Base-by-base conservation (phyloP, 2,329 filamentous ascomycete species). In the Alternaria solani region DNA sequence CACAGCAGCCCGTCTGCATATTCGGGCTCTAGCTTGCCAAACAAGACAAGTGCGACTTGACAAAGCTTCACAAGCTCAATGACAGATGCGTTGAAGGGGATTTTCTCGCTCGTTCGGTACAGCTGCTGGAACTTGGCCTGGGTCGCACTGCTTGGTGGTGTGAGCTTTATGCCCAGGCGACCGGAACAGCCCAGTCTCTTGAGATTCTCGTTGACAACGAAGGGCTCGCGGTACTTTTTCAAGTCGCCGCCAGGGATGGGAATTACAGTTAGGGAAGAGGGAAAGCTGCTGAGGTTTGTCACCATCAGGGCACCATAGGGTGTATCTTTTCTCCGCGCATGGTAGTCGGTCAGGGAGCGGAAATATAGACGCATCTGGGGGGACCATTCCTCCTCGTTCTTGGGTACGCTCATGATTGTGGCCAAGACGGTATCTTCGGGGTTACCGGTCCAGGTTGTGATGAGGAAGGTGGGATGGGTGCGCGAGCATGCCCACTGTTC, bases 401-500 rank as follows among this genome's bases (percentile, higher is more conserved):
- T 88, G 0, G 94, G 94, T 6, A 97, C 90, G 51, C 89, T 89
- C 46, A 98, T 81, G 9, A 98, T 89, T 4, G 91, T 89, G 5
- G 92, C 93, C 8, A 90, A 80, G n/a, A 96, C 88, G 0, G 84
- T 87, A 76, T 97, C 91, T 34, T 88, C 88, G 34, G 88, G 84
- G 70, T 97, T 93, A 55, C 94, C 95, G 0, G 94, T 98, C 74
- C 95, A 97, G 3, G 94, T 97, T 42, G 91, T 91, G 66, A 98
- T 96, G 51, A 96, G 87, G 65, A 96, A 91, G 16, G 94, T 97
- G 1, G 94, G 94, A 63, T 96, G 93, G 57, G 89, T 86, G 53
- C 95, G 88, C 12, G 94, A 97, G 79, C 94, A 97, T 6, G 93
- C 93, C 95, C 95, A 99, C 83, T 99, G 95, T 78, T 98, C 95